Conservation (phyloP, 163 green algal genomes). For the Botryococcus braunii region DNA sequence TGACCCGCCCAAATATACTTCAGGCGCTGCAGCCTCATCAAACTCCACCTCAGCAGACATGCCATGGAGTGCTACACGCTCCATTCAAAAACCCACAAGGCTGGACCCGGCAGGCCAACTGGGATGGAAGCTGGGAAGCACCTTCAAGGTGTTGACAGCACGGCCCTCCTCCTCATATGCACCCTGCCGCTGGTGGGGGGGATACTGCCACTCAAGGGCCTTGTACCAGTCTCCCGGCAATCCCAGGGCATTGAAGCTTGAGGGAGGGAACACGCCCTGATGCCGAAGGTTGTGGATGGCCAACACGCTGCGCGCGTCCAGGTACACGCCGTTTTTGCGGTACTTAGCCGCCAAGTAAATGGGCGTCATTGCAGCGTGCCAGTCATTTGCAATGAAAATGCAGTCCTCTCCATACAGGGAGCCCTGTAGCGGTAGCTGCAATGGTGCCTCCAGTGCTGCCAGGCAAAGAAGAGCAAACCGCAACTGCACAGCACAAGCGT, state of each 20-base stretch:
- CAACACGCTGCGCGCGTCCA: constrained; percentile 50
- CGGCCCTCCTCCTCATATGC: constrained; percentile 72
- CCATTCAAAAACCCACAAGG: no score
- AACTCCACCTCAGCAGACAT: no score
- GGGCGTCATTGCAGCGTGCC: constrained; percentile 83
- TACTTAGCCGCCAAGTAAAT: constrained; percentile 64
- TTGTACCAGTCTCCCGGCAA: constrained; percentile 65
- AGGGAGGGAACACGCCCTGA: constrained; percentile 68
- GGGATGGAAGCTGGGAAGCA: neutral
- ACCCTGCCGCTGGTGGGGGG: constrained; percentile 64
- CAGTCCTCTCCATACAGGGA: constrained; percentile 63
- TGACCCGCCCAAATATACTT: no score
- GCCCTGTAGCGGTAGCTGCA: constrained; percentile 43
- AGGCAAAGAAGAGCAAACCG: constrained; percentile 62
- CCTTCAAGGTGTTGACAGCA: constrained; percentile 73
- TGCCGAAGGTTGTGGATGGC: constrained; percentile 84
- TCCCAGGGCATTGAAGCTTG: constrained; percentile 41
- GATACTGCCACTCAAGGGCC: constrained; percentile 75
- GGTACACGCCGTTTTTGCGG: constrained; percentile 55
- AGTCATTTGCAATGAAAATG: constrained; percentile 92
- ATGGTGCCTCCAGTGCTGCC: constrained; percentile 61
- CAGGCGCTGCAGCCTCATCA: neutral
- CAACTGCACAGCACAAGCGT: no score
- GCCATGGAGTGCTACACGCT: no score
- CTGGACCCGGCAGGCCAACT: no score